A percentile compares a stretch with the other conserved stretches of the same genome.
These are phyloP conservation scores for Ophidiomyces ophidiicola DNA, from an alignment of 2,329 filamentous ascomycete genomes.

Conservation along the genomic window DNA sequence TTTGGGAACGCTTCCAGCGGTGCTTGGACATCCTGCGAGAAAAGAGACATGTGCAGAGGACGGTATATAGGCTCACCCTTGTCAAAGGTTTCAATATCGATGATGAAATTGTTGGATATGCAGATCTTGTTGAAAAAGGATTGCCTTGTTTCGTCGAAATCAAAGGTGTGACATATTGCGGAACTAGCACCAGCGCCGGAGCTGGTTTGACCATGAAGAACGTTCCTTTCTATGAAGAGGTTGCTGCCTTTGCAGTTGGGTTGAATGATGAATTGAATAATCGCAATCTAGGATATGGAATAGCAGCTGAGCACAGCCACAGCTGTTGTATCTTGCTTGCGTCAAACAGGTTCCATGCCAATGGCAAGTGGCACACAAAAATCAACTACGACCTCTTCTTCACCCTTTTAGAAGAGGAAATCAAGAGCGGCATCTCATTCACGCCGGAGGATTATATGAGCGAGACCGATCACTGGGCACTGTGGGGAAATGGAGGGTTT, in stretches of 20 bases:
- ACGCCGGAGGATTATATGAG: constrained; percentile 84
- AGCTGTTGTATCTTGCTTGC: constrained; percentile 85
- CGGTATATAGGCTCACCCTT: constrained; percentile 85
- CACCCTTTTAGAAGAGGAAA: constrained; percentile 57
- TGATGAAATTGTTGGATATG: constrained; percentile 82
- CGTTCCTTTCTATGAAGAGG: constrained; percentile 90
- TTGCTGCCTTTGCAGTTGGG: constrained; percentile 66
- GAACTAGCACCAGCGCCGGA: constrained; percentile 69
- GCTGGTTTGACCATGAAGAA: constrained; percentile 94
- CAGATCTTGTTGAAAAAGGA: constrained; percentile 71
- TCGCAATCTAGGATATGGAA: constrained; percentile 69
- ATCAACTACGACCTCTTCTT: constrained; percentile 91
- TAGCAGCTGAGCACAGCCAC: constrained; percentile 89
- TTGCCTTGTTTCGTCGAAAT: constrained; percentile 88
- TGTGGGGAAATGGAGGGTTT: constrained; percentile 89
- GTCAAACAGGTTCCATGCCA: constrained; percentile 62
- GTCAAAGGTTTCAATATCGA: constrained; percentile 98
- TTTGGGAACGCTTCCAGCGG: constrained; percentile 88
- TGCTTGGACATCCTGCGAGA: constrained; percentile 82
- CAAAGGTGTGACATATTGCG: constrained; percentile 95
- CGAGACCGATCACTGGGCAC: constrained; percentile 82
- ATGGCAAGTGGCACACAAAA: constrained; percentile 75
- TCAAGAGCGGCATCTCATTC: constrained; percentile 52
- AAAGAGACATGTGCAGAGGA: constrained; percentile 73
- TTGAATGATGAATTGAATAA: constrained; percentile 56